These are phyloP conservation scores for Ailanthus altissimus DNA, from an alignment of 345 rosid species.

Conservation along the genomic window DNA sequence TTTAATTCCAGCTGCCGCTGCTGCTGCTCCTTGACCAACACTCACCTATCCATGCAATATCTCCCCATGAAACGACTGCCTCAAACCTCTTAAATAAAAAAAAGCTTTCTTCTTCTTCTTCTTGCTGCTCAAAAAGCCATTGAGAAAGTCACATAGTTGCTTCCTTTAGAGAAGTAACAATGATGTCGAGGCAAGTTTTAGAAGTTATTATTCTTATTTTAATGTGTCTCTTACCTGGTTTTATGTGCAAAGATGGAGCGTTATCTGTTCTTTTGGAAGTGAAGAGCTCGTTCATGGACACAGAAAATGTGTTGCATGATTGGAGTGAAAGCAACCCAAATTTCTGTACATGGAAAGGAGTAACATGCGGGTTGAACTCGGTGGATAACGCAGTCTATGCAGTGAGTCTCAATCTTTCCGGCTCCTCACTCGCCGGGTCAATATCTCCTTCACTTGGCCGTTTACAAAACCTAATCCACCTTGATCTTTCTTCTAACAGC, in stretches of 20 bases:
- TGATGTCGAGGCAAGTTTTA: slow-evolving; percentile 12
- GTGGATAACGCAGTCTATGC: slow-evolving; percentile 38
- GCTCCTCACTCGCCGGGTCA: slow-evolving; percentile 60
- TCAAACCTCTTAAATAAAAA: neutral
- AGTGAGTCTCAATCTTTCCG: slow-evolving; percentile 64
- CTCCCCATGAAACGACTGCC: neutral
- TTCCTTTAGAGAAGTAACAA: neutral
- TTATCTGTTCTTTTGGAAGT: slow-evolving; percentile 53
- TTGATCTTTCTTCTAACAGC: slow-evolving; percentile 86
- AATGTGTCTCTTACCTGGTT: slow-evolving; percentile 26
- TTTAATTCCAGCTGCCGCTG: neutral
- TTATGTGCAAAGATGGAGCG: slow-evolving; percentile 37
- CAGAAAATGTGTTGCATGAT: slow-evolving; percentile 40
- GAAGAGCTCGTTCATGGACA: slow-evolving; percentile 52
- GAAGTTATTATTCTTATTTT: slow-evolving; percentile 24
- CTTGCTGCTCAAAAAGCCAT: neutral
- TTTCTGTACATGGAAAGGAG: slow-evolving; percentile 73
- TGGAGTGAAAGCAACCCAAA: slow-evolving; percentile 57
- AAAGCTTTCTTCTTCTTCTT: neutral
- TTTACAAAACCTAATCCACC: slow-evolving; percentile 72
- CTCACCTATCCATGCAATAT: neutral
- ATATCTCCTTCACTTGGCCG: slow-evolving; percentile 66
- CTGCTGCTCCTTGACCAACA: neutral
- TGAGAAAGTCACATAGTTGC: neutral
- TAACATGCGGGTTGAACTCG: slow-evolving; percentile 51